Evolutionary conservation across 108 stramenopile species (phyloP).

Genomic region (Nitzschia sp.): DNA sequence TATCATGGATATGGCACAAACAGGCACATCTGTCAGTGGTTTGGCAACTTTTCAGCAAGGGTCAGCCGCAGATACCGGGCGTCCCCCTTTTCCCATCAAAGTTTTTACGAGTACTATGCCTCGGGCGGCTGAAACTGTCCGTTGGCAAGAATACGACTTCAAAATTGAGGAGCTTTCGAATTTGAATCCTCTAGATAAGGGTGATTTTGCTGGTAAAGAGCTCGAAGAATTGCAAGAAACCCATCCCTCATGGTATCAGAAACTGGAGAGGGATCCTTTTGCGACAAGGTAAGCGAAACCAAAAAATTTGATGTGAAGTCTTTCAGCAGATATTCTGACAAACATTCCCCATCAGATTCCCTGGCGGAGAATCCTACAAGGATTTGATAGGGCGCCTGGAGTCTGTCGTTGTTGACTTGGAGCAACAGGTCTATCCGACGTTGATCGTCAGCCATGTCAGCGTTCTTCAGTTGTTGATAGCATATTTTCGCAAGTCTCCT

Average conservation of each 20-base stretch:
- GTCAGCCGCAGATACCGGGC: slow-evolving; percentile 7
- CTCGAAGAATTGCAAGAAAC: slow-evolving; percentile 69
- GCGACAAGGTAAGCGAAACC: slow-evolving; percentile 52
- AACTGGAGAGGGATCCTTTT: slow-evolving; percentile 77
- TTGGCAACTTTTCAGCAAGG: slow-evolving; percentile 30
- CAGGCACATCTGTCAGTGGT: slow-evolving; percentile 71
- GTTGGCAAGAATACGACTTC: slow-evolving; percentile 55
- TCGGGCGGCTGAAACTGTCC: slow-evolving; percentile 74
- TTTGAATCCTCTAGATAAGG: slow-evolving; percentile 92
- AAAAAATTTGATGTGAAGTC: background rate
- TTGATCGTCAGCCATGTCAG: slow-evolving; percentile 90
- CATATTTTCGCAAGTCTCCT: slow-evolving; percentile 82
- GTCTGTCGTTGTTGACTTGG: slow-evolving; percentile 83
- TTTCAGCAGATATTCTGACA: background rate
- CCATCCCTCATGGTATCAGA: slow-evolving; percentile 74
- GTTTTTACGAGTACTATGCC: slow-evolving; percentile 85
- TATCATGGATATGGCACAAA: slow-evolving; percentile 41
- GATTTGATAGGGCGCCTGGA: slow-evolving; percentile 84
- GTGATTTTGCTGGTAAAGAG: slow-evolving; percentile 84
- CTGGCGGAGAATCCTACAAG: slow-evolving; percentile 88
- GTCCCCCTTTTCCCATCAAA: slow-evolving; percentile 66
- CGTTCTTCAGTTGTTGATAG: slow-evolving; percentile 83
- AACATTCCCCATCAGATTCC: slow-evolving; percentile 53
- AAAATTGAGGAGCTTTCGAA: slow-evolving; percentile 68
- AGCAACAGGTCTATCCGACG: slow-evolving; percentile 86